Evolutionary conservation across 2,329 filamentous ascomycete genomes (phyloP).

Genomic region (Fusarium musae): DNA sequence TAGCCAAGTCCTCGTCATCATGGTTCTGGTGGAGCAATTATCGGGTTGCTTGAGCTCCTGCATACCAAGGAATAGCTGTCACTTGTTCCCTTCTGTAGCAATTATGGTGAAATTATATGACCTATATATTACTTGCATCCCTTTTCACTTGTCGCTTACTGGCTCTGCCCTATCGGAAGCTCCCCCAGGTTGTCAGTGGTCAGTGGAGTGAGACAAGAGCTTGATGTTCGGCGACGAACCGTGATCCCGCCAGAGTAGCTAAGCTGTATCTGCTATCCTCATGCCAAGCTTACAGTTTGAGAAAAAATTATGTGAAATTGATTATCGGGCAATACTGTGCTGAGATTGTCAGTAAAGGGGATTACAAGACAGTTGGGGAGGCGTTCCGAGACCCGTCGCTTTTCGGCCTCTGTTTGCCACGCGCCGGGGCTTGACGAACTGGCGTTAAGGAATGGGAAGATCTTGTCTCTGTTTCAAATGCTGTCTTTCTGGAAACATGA

Average conservation of each 20-base stretch:
- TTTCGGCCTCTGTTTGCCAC: constrained; percentile 34
- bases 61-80: constrained; percentile 25
- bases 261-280: neutral
- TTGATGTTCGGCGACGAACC: constrained; percentile 6
- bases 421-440: constrained; percentile 14
- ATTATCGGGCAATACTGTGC: constrained; percentile 7
- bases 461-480: constrained; percentile 22
- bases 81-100: constrained; percentile 6
- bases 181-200: neutral
- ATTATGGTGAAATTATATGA: constrained; percentile 1
- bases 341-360: neutral
- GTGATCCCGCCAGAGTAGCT: neutral
- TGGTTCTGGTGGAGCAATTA: neutral
- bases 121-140: constrained; percentile 11
- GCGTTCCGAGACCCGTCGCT: constrained; percentile 9
- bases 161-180: constrained; percentile 28
- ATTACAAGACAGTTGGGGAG: neutral
- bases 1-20: neutral
- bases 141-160: constrained; percentile 18
- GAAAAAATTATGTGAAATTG: constrained; percentile 5
- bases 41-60: constrained; percentile 16
- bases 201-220: constrained; percentile 27
- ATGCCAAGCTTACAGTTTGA: constrained; percentile 16
- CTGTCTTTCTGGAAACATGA: constrained; percentile 33
- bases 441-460: constrained; percentile 31